Percentiles rank a stretch among this genome's conserved stretches.
Conservation (phyloP, 1,139 yeast genomes). For the Yamadazyma membranifaciens region DNA sequence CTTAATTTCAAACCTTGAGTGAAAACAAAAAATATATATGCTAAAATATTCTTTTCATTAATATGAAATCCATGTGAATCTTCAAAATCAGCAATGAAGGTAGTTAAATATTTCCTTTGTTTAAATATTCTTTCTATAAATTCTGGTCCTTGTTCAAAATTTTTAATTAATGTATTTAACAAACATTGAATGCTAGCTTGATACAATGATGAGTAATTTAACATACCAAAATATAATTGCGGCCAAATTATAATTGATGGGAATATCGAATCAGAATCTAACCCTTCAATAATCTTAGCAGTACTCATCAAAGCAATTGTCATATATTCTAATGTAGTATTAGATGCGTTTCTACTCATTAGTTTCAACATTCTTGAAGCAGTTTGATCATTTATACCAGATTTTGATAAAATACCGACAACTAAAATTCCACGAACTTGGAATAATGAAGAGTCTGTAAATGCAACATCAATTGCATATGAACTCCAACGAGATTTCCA, state of each 20-base stretch:
- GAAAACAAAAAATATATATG: constrained; percentile 49
- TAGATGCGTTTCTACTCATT: constrained; percentile 27
- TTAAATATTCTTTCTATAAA: constrained; percentile 34
- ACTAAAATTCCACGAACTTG: constrained; percentile 73
- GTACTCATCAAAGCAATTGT: constrained; percentile 46
- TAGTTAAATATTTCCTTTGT: constrained; percentile 39
- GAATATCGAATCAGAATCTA: constrained; percentile 52
- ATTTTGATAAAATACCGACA: constrained; percentile 66
- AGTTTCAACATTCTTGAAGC: constrained; percentile 47
- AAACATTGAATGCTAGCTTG: constrained; percentile 54
- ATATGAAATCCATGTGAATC: constrained; percentile 40
- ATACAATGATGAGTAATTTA: constrained; percentile 39
- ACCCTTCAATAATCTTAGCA: constrained; percentile 62
- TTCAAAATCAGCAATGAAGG: constrained; percentile 48
- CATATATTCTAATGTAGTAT: constrained; percentile 32
- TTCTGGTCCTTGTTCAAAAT: constrained; percentile 22
- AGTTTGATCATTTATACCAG: constrained; percentile 61
- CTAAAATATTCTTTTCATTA: constrained; percentile 50
- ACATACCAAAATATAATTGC: constrained; percentile 36
- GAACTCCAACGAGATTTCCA: constrained; percentile 76
- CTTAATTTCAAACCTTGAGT: constrained; percentile 66
- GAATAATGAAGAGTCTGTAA: constrained; percentile 56
- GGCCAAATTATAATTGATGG: constrained; percentile 69
- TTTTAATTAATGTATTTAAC: constrained; percentile 26
- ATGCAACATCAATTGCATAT: constrained; percentile 64